Base-by-base conservation (phyloP, 2,329 filamentous ascomycete genomes). In the Hypoxylon sp. region DNA sequence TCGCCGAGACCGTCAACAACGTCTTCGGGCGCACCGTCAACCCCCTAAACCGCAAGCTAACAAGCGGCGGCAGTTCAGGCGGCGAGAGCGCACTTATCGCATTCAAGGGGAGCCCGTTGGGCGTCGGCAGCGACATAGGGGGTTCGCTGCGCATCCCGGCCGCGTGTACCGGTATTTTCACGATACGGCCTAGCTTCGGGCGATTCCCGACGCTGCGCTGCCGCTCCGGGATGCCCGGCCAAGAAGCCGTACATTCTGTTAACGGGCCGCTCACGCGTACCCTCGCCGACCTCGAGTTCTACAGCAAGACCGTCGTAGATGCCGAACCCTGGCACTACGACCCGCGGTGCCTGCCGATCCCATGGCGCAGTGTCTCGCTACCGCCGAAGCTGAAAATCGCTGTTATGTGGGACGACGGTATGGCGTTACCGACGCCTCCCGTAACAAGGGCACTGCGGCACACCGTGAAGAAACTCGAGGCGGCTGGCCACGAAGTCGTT, bases 391-490 rank as follows among this genome's bases (percentile, higher is more conserved):
- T 92, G 24, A 86, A 81, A 47, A 81, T 93, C 59, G 90, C 82
- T 3, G 85, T 92, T 33, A 82, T 92, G 78, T 89, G 86, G 85
- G 81, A 90, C 76, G 91, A 93, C 75, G 87, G 85, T 9, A 82
- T 89, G 54, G 90, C 91, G 3, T 82, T 79, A 5, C 91, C 91
- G 0, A 91, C 92, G 57, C 90, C 91, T 2, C 91, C 91, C 0
- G 84, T 92, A 2, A 79, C 82, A 0, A 83, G 89, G 5, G 90
- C 88, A 0, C 76, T 92, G 9, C 76, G 79, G 2, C 76, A 81
- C 5, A 79, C 86, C 0, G 82, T 81, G 0, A 77, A 80, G 2
- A 81, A 77, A 53, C 79, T 90, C 13, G 73, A 79, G 42, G 77
- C 74, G 0, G 81, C 83, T 0, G 85, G 85, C 1, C 81, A 89